phyloP scores from a whole-genome alignment of 2,329 filamentous ascomycete species.

The Cordyceps fumosorosea region DNA sequence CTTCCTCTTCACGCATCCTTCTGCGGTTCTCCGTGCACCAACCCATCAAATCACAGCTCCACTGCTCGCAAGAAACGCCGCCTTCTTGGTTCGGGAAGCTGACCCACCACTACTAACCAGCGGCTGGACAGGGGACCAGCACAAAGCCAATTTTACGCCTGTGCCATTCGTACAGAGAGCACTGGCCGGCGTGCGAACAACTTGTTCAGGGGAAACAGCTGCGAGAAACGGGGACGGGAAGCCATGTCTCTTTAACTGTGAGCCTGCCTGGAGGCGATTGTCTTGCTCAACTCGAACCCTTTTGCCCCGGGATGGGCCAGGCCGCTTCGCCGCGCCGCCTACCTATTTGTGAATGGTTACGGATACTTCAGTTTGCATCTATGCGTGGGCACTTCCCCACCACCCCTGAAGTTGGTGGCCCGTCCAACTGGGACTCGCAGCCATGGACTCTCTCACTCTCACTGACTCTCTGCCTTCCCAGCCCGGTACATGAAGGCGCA shows the following conservation, averaged over 20 bases:
- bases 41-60: slow-evolving; percentile 8
- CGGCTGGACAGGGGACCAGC: not conserved
- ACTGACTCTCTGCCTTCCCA: not conserved
- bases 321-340: too few species aligned
- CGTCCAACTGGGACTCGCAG: slow-evolving; percentile 5
- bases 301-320: too few species aligned
- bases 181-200: too few species aligned
- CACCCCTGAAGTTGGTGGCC: slow-evolving; percentile 9
- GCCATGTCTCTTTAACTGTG: too few species aligned
- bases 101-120: not conserved
- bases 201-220: too few species aligned
- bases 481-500: not conserved
- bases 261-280: too few species aligned
- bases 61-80: slow-evolving; percentile 3
- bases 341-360: too few species aligned
- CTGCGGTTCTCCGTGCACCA: not conserved
- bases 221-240: too few species aligned
- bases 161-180: not conserved
- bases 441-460: not conserved
- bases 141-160: not conserved
- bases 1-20: not conserved
- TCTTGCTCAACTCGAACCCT: too few species aligned
- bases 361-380: not conserved
- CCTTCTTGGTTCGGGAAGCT: slow-evolving; percentile 1
- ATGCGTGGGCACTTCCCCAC: slow-evolving; percentile 5